Percentiles rank a stretch among this genome's conserved stretches.
Conservation (phyloP, 2,329 filamentous ascomycete species). For the Ceratocystis albifundus region DNA sequence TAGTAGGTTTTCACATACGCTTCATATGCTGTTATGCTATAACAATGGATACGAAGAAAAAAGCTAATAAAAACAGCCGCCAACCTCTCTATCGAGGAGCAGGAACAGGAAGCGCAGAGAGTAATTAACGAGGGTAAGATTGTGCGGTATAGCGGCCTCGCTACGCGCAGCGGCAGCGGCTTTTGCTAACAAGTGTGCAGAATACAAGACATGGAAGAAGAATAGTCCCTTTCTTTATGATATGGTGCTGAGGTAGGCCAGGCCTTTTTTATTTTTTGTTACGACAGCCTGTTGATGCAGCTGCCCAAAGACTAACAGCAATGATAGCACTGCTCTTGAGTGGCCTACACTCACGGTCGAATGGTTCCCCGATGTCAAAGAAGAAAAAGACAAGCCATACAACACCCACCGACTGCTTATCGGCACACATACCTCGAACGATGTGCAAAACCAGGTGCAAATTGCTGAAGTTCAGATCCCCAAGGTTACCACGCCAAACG, state of each 20-base stretch:
- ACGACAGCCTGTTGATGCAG: not conserved
- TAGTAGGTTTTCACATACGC: slow-evolving; percentile 11
- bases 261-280: not conserved
- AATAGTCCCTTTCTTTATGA: slow-evolving; percentile 98
- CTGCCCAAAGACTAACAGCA: slow-evolving; percentile 7
- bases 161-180: not conserved
- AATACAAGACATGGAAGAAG: slow-evolving; percentile 99
- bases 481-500: slow-evolving; percentile 60
- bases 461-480: slow-evolving; percentile 91
- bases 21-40: not conserved
- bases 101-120: slow-evolving; percentile 65
- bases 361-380: slow-evolving; percentile 93
- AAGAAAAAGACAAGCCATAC: slow-evolving; percentile 75
- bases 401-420: slow-evolving; percentile 80
- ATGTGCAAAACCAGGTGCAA: slow-evolving; percentile 80
- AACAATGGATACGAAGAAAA: not conserved
- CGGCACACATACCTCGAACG: slow-evolving; percentile 85
- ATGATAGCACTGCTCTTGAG: slow-evolving; percentile 67
- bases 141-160: not conserved
- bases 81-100: slow-evolving; percentile 46
- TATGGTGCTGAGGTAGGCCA: slow-evolving; percentile 67
- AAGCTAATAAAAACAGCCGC: slow-evolving; percentile 23
- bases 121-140: slow-evolving; percentile 76
- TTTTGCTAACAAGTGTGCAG: slow-evolving; percentile 35
- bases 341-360: slow-evolving; percentile 97